Conservation (phyloP, 2,329 filamentous ascomycete genomes). For the Alternaria gaisen region DNA sequence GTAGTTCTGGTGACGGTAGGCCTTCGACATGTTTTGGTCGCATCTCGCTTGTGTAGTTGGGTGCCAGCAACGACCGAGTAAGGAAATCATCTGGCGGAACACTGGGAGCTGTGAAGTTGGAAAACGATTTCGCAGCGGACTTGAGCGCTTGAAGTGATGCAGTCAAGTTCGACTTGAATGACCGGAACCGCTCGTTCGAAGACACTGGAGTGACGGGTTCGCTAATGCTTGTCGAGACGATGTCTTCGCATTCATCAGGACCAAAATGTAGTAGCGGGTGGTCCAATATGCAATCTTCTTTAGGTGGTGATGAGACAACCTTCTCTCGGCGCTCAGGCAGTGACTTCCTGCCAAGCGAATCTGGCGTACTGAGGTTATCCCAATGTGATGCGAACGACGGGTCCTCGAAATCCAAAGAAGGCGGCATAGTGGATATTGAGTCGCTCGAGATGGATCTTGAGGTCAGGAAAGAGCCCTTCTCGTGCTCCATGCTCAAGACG, state of each 20-base stretch:
- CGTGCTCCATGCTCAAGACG: conserved; percentile 56
- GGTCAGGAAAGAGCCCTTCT: conserved; percentile 46
- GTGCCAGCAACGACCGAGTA: conserved; percentile 67
- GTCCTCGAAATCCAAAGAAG: conserved; percentile 57
- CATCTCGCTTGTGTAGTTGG: conserved; percentile 67
- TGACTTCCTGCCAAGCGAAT: conserved; percentile 41
- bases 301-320: conserved; percentile 57
- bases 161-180: conserved; percentile 71
- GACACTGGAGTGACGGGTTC: conserved; percentile 34
- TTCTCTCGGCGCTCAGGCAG: conserved; percentile 55
- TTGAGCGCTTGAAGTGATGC: conserved; percentile 69
- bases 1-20: conserved; percentile 64
- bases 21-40: conserved; percentile 64
- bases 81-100: conserved; percentile 68
- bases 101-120: conserved; percentile 63
- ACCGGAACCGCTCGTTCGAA: conserved; percentile 53
- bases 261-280: conserved; percentile 64
- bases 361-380: conserved; percentile 48
- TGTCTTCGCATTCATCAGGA: conserved; percentile 44
- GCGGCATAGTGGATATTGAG: conserved; percentile 62
- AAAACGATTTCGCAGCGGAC: conserved; percentile 68
- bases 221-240: conserved; percentile 42
- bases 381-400: conserved; percentile 57
- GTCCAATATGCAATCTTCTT: conserved; percentile 64
- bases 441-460: conserved; percentile 65